Evolutionary conservation across 345 rosid species (phyloP).

Genomic region (Orychophragmus violaceus): DNA sequence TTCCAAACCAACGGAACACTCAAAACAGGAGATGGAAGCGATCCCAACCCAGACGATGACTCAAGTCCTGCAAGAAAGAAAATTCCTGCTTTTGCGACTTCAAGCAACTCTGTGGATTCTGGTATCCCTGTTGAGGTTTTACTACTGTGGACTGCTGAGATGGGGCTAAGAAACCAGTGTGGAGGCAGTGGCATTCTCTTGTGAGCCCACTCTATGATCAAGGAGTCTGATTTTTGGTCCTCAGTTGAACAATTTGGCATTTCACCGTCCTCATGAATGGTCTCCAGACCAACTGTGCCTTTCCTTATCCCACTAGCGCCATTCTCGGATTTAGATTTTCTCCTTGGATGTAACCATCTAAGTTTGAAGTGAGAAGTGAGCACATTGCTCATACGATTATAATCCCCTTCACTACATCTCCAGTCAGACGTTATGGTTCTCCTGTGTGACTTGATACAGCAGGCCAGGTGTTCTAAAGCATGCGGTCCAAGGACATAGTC

Average conservation of each 20-base stretch:
- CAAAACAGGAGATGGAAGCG: slow-evolving; percentile 42
- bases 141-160: slow-evolving; percentile 40
- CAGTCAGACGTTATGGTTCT: slow-evolving; percentile 33
- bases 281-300: slow-evolving; percentile 44
- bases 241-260: slow-evolving; percentile 35
- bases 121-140: slow-evolving; percentile 30
- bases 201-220: slow-evolving; percentile 62
- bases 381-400: slow-evolving; percentile 37
- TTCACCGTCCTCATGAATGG: slow-evolving; percentile 69
- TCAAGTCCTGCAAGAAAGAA: slow-evolving; percentile 79
- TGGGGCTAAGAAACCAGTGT: slow-evolving; percentile 93
- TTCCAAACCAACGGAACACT: slow-evolving; percentile 74
- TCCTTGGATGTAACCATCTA: slow-evolving; percentile 65
- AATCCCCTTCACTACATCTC: slow-evolving; percentile 50
- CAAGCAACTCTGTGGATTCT: slow-evolving; percentile 37
- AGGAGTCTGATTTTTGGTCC: slow-evolving; percentile 28
- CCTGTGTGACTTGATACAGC: slow-evolving; percentile 35
- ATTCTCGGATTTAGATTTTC: slow-evolving; percentile 37
- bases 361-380: slow-evolving; percentile 62
- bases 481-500: slow-evolving; percentile 57
- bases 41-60: slow-evolving; percentile 43
- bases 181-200: slow-evolving; percentile 82
- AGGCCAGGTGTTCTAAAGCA: slow-evolving; percentile 43
- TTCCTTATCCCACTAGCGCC: slow-evolving; percentile 26
- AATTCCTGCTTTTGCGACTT: slow-evolving; percentile 65